Base-by-base conservation (phyloP, 805 yeast genomes). In the Barnettozyma wickerhamii region DNA sequence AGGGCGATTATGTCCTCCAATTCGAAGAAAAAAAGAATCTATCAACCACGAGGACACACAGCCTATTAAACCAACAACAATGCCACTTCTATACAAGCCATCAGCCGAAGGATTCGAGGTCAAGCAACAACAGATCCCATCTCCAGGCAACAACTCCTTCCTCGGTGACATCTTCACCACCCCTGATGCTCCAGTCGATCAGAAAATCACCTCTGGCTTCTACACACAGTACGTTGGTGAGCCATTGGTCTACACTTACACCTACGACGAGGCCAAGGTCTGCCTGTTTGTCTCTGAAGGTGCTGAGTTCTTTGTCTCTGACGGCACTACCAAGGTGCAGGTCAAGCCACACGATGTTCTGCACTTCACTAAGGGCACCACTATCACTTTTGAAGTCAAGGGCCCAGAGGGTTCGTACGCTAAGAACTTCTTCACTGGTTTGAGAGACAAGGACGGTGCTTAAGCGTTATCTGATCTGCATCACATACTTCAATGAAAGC, bases 201-300 rank as follows among this genome's bases (percentile, higher is more conserved):
- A 79, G 58, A 77, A 76, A 59, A 75, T 81, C 49, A 63, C 80
- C 14, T 69, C 80, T 58, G 89, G 89, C 38, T 81, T 81, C 67
- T 81, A 76, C 73, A 72, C 68, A 55, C 87, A 81, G 64, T 82
- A 78, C 60, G 65, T 67, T 41, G 88, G 88, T 44, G 79, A 75
- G 59, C 75, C 82, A 36, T 71, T 81, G 57, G 84, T 75, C n/a
- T 81, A 81, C 72, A 61, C 66, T 42, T 81, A 81, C 65, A 66
- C 64, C 55, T 75, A 80, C 63, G 85, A 81, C 57, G 88, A 80
- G 66, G 77, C 77, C 81, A 81, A 81, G 65, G 68, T 81, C 53
- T 71, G 78, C 60, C 68, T 81, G 47, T 84, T 79, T 61, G 81
- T 77, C 44, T 78, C 74, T 52, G 88, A 86, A 50, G 79, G 77